These are phyloP conservation scores for Alternaria triticina DNA, from an alignment of 2,329 filamentous ascomycete species.

Conservation along the genomic window DNA sequence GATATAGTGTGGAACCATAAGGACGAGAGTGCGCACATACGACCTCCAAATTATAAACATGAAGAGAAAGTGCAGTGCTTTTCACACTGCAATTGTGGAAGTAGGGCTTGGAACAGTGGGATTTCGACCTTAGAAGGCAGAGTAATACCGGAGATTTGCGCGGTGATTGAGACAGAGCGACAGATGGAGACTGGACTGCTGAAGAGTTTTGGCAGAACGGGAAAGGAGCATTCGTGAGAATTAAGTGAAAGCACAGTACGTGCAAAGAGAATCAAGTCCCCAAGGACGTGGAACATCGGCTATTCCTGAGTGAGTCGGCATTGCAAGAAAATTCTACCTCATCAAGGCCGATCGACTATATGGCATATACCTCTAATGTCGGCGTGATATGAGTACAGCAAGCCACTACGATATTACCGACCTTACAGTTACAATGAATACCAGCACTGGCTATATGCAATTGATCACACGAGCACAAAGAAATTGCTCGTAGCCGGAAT, in stretches of 20 bases:
- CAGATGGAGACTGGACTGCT: background rate
- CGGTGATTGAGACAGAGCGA: background rate
- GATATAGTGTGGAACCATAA: background rate
- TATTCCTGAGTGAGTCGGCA: background rate
- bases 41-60: background rate
- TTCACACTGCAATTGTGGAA: background rate
- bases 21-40: background rate
- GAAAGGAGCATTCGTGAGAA: background rate
- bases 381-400: background rate
- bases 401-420: background rate
- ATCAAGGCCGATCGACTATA: background rate
- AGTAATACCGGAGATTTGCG: background rate
- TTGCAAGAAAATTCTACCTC: background rate
- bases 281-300: background rate
- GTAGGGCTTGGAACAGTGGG: background rate
- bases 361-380: background rate
- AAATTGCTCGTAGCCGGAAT: background rate
- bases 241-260: background rate
- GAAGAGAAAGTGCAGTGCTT: background rate
- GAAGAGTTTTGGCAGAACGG: background rate
- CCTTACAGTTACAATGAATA: background rate
- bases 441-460: background rate
- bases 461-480: conserved; percentile 8
- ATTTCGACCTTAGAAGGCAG: background rate
- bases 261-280: background rate